phyloP scores from a whole-genome alignment of 441 rosid genomes.

The Arabidopsis hybrid region DNA sequence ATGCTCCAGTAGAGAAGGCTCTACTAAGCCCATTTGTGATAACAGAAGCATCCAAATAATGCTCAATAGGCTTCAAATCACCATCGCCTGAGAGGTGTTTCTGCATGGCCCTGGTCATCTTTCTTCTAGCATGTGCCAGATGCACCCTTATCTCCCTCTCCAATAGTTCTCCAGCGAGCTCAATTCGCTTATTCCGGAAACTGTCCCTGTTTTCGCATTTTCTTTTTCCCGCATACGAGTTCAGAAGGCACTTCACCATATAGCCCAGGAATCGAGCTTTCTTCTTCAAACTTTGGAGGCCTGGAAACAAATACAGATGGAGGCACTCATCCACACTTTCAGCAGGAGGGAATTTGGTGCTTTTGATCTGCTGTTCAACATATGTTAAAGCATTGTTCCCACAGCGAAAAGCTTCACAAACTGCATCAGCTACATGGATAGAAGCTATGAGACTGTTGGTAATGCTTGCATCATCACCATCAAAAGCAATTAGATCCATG shows the following conservation, averaged over 20 bases:
- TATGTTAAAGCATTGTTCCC: conserved; percentile 50
- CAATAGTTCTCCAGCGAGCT: conserved; percentile 85
- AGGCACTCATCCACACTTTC: conserved; percentile 71
- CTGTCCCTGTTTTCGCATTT: conserved; percentile 85
- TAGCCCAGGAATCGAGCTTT: conserved; percentile 91
- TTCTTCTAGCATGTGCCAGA: conserved; percentile 71
- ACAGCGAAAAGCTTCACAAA: conserved; percentile 58
- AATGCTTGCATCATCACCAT: conserved; percentile 60
- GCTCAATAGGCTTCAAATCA: conserved; percentile 65
- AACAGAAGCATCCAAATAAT: conserved; percentile 89
- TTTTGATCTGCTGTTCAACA: conserved; percentile 48
- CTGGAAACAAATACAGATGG: conserved; percentile 67
- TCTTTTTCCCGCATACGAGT: conserved; percentile 70
- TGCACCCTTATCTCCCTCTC: conserved; percentile 89
- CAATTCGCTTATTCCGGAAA: conserved; percentile 90
- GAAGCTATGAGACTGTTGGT: conserved; percentile 68
- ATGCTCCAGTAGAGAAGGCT: conserved; percentile 97
- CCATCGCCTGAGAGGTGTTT: conserved; percentile 78
- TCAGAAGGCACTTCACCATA: conserved; percentile 85
- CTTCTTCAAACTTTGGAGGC: conserved; percentile 58
- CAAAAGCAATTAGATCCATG: conserved; percentile 65
- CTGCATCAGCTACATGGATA: conserved; percentile 71
- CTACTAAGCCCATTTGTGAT: conserved; percentile 86
- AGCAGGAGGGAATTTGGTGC: conserved; percentile 75
- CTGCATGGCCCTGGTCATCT: conserved; percentile 79